Percentiles rank a stretch among this genome's conserved stretches.
Conservation (phyloP, 345 rosid genomes). For the Psidium friedrichsthalianum region DNA sequence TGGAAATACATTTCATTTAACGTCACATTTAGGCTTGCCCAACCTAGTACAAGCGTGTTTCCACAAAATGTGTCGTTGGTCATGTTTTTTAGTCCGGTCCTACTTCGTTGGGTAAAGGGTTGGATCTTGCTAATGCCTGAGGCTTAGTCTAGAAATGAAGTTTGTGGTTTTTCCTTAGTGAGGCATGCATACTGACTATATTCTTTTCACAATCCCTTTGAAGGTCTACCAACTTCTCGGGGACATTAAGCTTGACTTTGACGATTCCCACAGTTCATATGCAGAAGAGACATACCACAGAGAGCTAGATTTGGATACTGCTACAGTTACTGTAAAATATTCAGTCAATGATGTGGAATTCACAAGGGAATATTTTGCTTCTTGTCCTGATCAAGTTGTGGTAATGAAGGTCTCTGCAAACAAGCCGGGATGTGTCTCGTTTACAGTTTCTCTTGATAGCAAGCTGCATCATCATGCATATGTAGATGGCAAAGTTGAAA, state of each 20-base stretch:
- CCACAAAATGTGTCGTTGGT: neutral
- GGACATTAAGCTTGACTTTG: slow-evolving; percentile 71
- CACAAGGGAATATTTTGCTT: slow-evolving; percentile 67
- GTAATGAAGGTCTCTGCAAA: slow-evolving; percentile 57
- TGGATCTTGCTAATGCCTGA: neutral
- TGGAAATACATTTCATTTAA: neutral
- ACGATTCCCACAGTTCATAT: slow-evolving; percentile 60
- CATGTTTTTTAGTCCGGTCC: neutral
- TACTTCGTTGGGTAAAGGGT: neutral
- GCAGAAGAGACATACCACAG: slow-evolving; percentile 52
- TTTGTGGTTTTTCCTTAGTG: neutral
- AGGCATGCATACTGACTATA: neutral
- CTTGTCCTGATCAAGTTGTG: slow-evolving; percentile 64
- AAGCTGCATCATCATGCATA: slow-evolving; percentile 41
- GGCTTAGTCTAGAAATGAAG: neutral
- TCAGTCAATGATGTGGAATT: slow-evolving; percentile 46
- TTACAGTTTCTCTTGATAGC: slow-evolving; percentile 56
- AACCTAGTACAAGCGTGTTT: neutral
- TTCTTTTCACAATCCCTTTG: slow-evolving; percentile 8
- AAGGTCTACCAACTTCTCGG: slow-evolving; percentile 88
- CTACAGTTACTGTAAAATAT: slow-evolving; percentile 58
- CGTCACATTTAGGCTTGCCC: neutral
- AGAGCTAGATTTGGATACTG: slow-evolving; percentile 83
- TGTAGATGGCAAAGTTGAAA: slow-evolving; percentile 35
- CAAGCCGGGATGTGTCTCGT: slow-evolving; percentile 57